These are phyloP conservation scores for Cladosporium sp. DNA, from an alignment of 2,329 filamentous ascomycete genomes.

Conservation along the genomic window DNA sequence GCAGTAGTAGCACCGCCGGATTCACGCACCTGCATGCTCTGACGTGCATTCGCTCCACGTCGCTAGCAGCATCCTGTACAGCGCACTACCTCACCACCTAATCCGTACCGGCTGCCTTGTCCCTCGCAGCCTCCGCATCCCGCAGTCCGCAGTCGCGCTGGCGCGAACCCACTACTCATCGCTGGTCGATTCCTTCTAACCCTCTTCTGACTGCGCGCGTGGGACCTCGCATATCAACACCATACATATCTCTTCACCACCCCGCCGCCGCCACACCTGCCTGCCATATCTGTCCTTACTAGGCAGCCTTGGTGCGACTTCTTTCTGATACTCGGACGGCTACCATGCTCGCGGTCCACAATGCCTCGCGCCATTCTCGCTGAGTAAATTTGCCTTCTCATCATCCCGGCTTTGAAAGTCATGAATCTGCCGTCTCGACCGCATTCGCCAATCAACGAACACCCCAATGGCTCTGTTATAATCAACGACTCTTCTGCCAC, in stretches of 20 bases:
- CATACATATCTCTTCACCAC: too few relatives aligned
- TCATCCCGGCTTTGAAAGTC: not conserved
- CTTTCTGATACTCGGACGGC: not conserved
- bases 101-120: slow-evolving; percentile 12
- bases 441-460: slow-evolving; percentile 5
- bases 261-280: not conserved
- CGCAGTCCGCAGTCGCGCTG: slow-evolving; percentile 12
- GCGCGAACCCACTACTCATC: slow-evolving; percentile 11
- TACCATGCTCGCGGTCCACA: slow-evolving; percentile 11
- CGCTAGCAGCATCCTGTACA: slow-evolving; percentile 7
- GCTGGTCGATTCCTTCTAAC: slow-evolving; percentile 10
- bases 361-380: slow-evolving; percentile 13
- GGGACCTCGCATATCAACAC: slow-evolving; percentile 4
- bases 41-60: slow-evolving; percentile 12
- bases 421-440: slow-evolving; percentile 10
- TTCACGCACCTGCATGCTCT: slow-evolving; percentile 9
- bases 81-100: not conserved
- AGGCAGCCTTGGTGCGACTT: slow-evolving; percentile 11
- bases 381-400: slow-evolving; percentile 1
- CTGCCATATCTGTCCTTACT: not conserved
- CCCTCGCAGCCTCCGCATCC: slow-evolving; percentile 6
- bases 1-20: not conserved
- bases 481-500: slow-evolving; percentile 2
- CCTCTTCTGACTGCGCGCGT: not conserved
- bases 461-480: slow-evolving; percentile 11